These are phyloP conservation scores for Craspedostauros australis DNA, from an alignment of 108 stramenopile species.

Conservation along the genomic window DNA sequence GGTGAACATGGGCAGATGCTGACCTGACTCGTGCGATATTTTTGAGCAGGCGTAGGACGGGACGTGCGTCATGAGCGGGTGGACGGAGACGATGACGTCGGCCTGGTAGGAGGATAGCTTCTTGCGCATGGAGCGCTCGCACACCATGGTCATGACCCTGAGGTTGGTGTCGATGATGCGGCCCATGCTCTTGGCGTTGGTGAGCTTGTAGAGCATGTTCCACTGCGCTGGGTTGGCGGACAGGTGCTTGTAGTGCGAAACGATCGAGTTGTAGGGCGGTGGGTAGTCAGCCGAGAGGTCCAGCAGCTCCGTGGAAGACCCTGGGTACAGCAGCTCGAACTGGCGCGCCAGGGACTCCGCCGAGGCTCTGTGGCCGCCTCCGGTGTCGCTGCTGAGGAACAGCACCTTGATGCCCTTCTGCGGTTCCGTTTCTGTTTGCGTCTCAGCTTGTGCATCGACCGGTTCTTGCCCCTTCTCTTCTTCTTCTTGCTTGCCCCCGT, in stretches of 20 bases:
- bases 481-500: too few species aligned
- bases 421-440: too few species aligned
- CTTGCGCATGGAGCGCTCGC: conserved; percentile 65
- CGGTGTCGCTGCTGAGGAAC: conserved; percentile 94
- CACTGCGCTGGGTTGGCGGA: conserved; percentile 73
- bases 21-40: conserved; percentile 72
- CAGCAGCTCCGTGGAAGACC: conserved; percentile 66
- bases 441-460: too few species aligned
- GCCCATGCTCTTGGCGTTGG: conserved; percentile 66
- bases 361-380: conserved; percentile 94
- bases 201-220: conserved; percentile 72
- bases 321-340: conserved; percentile 73
- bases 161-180: conserved; percentile 70
- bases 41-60: conserved; percentile 79
- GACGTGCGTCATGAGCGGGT: conserved; percentile 93
- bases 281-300: conserved; percentile 70
- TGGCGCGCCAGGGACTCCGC: conserved; percentile 88
- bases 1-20: conserved; percentile 84
- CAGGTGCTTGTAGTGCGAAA: conserved; percentile 69
- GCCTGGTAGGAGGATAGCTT: conserved; percentile 63
- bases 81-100: conserved; percentile 91
- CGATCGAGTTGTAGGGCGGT: conserved; percentile 66
- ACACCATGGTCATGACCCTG: conserved; percentile 66
- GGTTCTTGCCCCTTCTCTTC: too few species aligned
- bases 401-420: conserved; percentile 64